Base-by-base conservation (phyloP, 345 rosid genomes). In the Noccaea bulbosa region DNA sequence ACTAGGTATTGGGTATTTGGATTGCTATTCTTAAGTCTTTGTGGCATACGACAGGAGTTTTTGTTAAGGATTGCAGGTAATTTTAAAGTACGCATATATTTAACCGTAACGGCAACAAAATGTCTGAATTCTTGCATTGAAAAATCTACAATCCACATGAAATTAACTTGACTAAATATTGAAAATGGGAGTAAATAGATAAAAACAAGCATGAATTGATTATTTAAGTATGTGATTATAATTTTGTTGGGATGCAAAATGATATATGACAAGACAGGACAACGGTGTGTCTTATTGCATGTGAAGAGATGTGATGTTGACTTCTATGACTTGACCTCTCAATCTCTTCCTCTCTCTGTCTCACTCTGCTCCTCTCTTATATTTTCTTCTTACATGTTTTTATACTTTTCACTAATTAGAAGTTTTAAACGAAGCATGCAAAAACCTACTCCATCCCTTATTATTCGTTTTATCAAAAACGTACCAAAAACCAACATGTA, bases 221-320 rank as follows among this genome's bases (percentile, higher is more conserved):
- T 30, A 27, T 48, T 10, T 60, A 70, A 14, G 52, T 67, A 44
- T 32, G 32, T 22, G 64, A 7, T 7, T 54, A 33, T 55, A 54
- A 11, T 46, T 72, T 72, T 65, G 70, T 61, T 60, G 62, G 78
- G 56, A 74, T 74, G 69, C 73, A 74, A 60, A 74, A 59, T 67
- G 63, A 67, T 60, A 44, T 16, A 24, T 74, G 78, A 74, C 73
- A 74, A 74, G 78, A 74, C 78, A 67, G 67, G 73, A 67, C 78
- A 52, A 60, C 61, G 69, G 34, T 60, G 73, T 48, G 44, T 52
- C 46, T 59, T 67, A 74, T 67, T 74, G 78, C 78, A 74, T 74
- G 78, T 74, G 73, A 67, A 67, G 69, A 60, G 78, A 67, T 51
- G 63, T 60, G 78, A 74, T 67, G 73, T 60, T 44, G 73, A 74